phyloP scores from a whole-genome alignment of 1,139 yeast species.

The Arxiozyma bovina region DNA sequence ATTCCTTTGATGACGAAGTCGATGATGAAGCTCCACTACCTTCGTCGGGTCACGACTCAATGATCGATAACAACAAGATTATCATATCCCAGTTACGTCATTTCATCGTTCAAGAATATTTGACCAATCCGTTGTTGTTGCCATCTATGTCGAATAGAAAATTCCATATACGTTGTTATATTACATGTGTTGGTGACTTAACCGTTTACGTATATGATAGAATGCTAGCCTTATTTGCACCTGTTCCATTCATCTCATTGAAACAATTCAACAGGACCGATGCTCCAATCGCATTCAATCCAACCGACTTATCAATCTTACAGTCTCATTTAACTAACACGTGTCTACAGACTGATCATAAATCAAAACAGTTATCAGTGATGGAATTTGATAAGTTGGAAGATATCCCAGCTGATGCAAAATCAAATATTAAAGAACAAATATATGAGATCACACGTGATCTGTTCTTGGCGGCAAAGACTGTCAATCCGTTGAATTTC shows the following conservation, averaged over 20 bases:
- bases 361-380: slow-evolving; percentile 42
- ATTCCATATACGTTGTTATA: slow-evolving; percentile 82
- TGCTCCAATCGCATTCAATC: slow-evolving; percentile 22
- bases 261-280: not conserved
- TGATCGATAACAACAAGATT: slow-evolving; percentile 39
- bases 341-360: slow-evolving; percentile 59
- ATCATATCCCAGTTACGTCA: slow-evolving; percentile 83
- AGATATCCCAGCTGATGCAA: slow-evolving; percentile 37
- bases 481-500: slow-evolving; percentile 76
- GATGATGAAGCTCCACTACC: slow-evolving; percentile 35
- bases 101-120: slow-evolving; percentile 79
- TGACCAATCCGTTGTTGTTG: slow-evolving; percentile 57
- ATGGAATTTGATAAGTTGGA: slow-evolving; percentile 56
- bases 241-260: slow-evolving; percentile 41
- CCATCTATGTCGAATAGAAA: slow-evolving; percentile 55
- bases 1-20: slow-evolving; percentile 68
- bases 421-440: slow-evolving; percentile 40
- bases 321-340: slow-evolving; percentile 85
- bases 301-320: slow-evolving; percentile 30
- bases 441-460: slow-evolving; percentile 59
- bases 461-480: slow-evolving; percentile 72
- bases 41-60: slow-evolving; percentile 37
- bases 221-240: slow-evolving; percentile 76
- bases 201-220: slow-evolving; percentile 69
- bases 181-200: slow-evolving; percentile 66